Evolutionary conservation across 371 early-diverging fungal species (phyloP).

Genomic region (Mortierella sp.): DNA sequence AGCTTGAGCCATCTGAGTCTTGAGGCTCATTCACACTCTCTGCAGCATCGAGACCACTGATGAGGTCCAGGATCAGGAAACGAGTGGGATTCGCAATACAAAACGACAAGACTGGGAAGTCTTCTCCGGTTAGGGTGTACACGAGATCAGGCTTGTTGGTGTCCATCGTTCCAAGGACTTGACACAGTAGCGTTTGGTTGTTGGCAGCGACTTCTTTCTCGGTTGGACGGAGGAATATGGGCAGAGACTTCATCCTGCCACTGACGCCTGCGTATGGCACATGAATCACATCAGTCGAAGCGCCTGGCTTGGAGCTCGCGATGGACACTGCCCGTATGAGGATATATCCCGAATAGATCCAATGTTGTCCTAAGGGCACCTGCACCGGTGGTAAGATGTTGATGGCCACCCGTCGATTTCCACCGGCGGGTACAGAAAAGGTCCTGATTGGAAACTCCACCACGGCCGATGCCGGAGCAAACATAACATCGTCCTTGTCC

Average conservation of each 20-base stretch:
- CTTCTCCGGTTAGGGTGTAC: slow-evolving; percentile 8
- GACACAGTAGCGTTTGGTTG: slow-evolving; percentile 24
- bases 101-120: slow-evolving; percentile 18
- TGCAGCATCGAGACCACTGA: not conserved
- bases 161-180: slow-evolving; percentile 7
- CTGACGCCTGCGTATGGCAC: slow-evolving; percentile 46
- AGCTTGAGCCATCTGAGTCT: not conserved
- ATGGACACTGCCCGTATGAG: slow-evolving; percentile 8
- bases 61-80: slow-evolving; percentile 26
- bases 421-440: slow-evolving; percentile 21
- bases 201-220: slow-evolving; percentile 2
- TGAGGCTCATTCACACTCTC: not conserved
- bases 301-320: not conserved
- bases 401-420: slow-evolving; percentile 13
- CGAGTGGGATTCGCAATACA: slow-evolving; percentile 34
- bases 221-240: slow-evolving; percentile 37
- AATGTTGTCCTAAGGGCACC: slow-evolving; percentile 19
- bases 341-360: slow-evolving; percentile 53
- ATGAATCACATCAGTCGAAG: slow-evolving; percentile 14
- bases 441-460: slow-evolving; percentile 2
- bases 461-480: slow-evolving; percentile 1
- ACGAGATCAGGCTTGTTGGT: slow-evolving; percentile 14
- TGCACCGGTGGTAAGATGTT: slow-evolving; percentile 13
- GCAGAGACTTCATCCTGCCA: slow-evolving; percentile 35
- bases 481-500: slow-evolving; percentile 12